Conservation (phyloP, 805 yeast species). For the Blastobotrys terrestris region DNA sequence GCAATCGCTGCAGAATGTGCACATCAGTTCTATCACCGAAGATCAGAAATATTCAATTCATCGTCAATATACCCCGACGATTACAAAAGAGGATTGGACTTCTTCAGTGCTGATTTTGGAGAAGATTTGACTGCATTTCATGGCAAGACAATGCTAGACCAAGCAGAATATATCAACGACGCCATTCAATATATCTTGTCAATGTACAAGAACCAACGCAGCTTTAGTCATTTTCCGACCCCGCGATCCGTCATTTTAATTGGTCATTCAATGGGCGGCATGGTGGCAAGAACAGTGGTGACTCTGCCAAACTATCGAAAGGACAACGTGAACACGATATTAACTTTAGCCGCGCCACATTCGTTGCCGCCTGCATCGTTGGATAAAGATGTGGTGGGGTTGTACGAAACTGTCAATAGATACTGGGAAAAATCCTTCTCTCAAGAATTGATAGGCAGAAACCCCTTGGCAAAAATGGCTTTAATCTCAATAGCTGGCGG, state of each 20-base stretch:
- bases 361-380: constrained; percentile 84
- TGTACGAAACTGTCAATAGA: constrained; percentile 64
- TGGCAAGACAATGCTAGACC: constrained; percentile 86
- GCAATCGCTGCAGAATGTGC: constrained; percentile 86
- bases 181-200: constrained; percentile 73
- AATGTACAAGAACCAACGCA: constrained; percentile 39
- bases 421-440: constrained; percentile 67
- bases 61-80: too few relatives aligned
- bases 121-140: constrained; percentile 95
- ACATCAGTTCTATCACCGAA: constrained; percentile 36
- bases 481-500: constrained; percentile 87
- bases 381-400: constrained; percentile 73
- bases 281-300: constrained; percentile 78
- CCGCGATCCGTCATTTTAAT: constrained; percentile 69
- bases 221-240: constrained; percentile 11
- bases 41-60: neutral
- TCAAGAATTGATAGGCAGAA: constrained; percentile 34
- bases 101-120: constrained; percentile 86
- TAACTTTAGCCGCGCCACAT: constrained; percentile 87
- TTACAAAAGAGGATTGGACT: constrained; percentile 42
- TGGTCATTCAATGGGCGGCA: constrained; percentile 97
- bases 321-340: constrained; percentile 67
- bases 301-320: constrained; percentile 66
- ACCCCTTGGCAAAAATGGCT: constrained; percentile 50
- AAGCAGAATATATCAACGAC: constrained; percentile 85